Conservation (phyloP, 805 yeast genomes). For the Metschnikowia reukaufii region DNA sequence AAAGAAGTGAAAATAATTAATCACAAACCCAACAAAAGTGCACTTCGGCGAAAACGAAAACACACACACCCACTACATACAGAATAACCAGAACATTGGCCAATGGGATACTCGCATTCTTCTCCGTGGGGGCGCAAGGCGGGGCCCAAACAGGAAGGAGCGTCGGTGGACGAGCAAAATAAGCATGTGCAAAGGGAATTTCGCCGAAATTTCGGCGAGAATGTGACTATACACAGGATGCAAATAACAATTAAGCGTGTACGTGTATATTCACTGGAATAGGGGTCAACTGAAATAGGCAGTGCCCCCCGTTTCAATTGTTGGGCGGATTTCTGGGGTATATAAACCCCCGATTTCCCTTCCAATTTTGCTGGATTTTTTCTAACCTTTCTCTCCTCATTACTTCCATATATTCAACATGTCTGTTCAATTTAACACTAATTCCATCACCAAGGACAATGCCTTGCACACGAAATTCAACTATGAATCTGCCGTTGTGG, state of each 20-base stretch:
- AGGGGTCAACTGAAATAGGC: conserved; percentile 1
- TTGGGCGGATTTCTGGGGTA: neutral
- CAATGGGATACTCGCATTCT: neutral
- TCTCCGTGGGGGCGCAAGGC: neutral
- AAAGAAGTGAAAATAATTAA: neutral
- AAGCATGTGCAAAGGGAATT: conserved; percentile 7
- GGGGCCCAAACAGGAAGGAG: conserved; percentile 2
- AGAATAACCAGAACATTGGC: neutral
- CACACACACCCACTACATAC: neutral
- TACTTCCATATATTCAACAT: conserved; percentile 5
- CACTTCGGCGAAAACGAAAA: neutral
- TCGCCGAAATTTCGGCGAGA: conserved; percentile 24
- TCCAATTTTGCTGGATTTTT: neutral
- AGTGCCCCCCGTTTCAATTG: neutral
- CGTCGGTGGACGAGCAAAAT: neutral
- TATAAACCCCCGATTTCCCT: neutral
- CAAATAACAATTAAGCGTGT: neutral
- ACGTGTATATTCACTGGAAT: neutral
- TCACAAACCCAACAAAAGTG: neutral
- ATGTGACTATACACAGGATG: conserved; percentile 11
- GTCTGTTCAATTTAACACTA: conserved; percentile 29
- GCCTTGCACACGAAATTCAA: conserved; percentile 61
- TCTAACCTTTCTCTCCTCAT: neutral
- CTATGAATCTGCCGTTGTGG: conserved; percentile 75
- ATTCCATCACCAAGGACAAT: conserved; percentile 48